These are phyloP conservation scores for Macrophomina phaseolina DNA, from an alignment of 2,329 filamentous ascomycete species.

Conservation along the genomic window DNA sequence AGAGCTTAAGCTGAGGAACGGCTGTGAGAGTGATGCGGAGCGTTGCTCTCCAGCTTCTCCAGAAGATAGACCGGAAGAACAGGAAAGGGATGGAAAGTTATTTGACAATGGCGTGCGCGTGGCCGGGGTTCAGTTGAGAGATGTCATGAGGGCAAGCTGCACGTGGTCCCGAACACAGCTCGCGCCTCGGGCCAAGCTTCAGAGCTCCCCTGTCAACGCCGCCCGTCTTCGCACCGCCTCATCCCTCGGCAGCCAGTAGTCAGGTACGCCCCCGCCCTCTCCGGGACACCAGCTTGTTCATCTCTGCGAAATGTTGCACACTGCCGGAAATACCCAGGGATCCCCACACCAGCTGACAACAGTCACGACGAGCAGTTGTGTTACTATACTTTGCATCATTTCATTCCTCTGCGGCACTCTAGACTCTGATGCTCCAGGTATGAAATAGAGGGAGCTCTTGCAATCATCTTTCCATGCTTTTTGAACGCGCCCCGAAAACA, in stretches of 20 bases:
- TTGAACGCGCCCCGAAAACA: neutral
- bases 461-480: slow-evolving; percentile 15
- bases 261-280: neutral
- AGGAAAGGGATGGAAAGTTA: neutral
- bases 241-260: neutral
- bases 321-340: neutral
- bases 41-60: neutral
- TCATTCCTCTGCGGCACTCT: slow-evolving; percentile 18
- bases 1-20: neutral
- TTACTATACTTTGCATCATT: neutral
- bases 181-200: slow-evolving; percentile 17
- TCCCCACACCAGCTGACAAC: neutral
- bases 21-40: neutral
- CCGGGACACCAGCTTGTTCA: neutral
- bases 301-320: neutral
- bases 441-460: slow-evolving; percentile 7
- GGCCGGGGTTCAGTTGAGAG: neutral
- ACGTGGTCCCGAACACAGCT: slow-evolving; percentile 24
- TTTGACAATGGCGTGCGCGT: slow-evolving; percentile 9
- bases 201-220: slow-evolving; percentile 19
- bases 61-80: neutral
- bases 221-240: neutral
- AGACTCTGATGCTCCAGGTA: neutral
- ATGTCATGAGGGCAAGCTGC: slow-evolving; percentile 24
- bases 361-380: neutral